Evolutionary conservation across 1,284 basidiomycete genomes (phyloP).

Genomic region (Moniliophthora roreri): DNA sequence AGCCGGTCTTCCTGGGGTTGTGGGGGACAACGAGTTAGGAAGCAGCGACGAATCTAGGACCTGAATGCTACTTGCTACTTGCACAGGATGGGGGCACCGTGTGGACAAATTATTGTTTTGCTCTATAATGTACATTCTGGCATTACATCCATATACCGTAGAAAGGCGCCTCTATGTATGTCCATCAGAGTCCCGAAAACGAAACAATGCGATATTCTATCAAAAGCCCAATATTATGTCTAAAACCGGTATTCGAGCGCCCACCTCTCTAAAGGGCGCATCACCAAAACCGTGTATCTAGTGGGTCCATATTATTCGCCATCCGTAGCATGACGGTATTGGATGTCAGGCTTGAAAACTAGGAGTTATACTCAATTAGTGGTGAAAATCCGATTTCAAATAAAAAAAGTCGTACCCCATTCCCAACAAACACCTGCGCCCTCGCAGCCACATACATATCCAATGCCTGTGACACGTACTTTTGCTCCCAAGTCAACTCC

Average conservation of each 20-base stretch:
- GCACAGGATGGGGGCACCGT: too few relatives aligned
- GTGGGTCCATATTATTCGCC: slow-evolving; percentile 39
- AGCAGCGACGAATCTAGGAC: too few relatives aligned
- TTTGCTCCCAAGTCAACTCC: slow-evolving; percentile 35
- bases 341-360: slow-evolving; percentile 61
- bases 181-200: too few relatives aligned
- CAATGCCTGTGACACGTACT: slow-evolving; percentile 36
- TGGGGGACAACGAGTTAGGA: too few relatives aligned
- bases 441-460: slow-evolving; percentile 46
- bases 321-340: slow-evolving; percentile 57
- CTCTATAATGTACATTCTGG: too few relatives aligned
- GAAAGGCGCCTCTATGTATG: too few relatives aligned
- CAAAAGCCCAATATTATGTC: too few relatives aligned
- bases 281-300: slow-evolving; percentile 45
- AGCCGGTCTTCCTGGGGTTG: too few relatives aligned
- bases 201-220: too few relatives aligned
- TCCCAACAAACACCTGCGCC: slow-evolving; percentile 45
- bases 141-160: too few relatives aligned
- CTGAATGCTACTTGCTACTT: too few relatives aligned
- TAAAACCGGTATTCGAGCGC: neutral
- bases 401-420: slow-evolving; percentile 35
- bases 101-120: too few relatives aligned
- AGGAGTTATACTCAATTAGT: slow-evolving; percentile 1
- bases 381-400: neutral
- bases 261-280: neutral